Base-by-base conservation (phyloP, 345 rosid species). In the Hypericum androsaemum region DNA sequence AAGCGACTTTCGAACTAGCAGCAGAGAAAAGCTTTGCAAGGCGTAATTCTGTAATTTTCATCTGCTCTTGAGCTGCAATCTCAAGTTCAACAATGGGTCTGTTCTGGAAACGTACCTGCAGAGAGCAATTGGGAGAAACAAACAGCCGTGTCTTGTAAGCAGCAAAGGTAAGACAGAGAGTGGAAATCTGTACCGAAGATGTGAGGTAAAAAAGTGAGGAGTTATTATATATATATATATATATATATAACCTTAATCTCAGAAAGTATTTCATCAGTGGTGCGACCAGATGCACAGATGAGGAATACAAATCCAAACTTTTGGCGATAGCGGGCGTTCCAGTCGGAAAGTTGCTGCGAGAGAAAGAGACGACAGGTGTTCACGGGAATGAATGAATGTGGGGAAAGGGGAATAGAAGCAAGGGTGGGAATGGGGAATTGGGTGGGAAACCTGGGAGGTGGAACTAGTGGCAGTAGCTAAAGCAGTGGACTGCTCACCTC, bases 1-100 rank as follows among this genome's bases (percentile, higher is more conserved):
- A 63, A 17, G 63, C 56, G 59, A 48, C 61, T 60, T 55, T 62
- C 38, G 12, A 65, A 63, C 74, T 78, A 10, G 69, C 56, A 7
- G 79, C 56, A 7, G 79, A 61, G 64, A 88, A 74, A 43, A 92
- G 81, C 68, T 88, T 92, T 45, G 74, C 80, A 10, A 92, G 82
- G 32, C 96, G 89, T 50, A 85, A 72, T 74, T 92, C 94, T 17
- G 74, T 87, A 60, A 92, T 16, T 67, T 88, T 81, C 98, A 88
- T 83, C 65, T 88, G 98, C 70, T 88, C 94, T 59, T 69, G 75
- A 39, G 98, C 95, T 52, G 94, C 96, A 66, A 67, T 72, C 76
- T 88, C 96, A 40, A 88, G 74, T 70, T 92, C 96, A 14, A 76
- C 60, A 43, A 92, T 70, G 10, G 95, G 95, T 71, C 83, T 79